Conservation (phyloP, 2,329 filamentous ascomycete genomes). For the Fusarium oxysporum region DNA sequence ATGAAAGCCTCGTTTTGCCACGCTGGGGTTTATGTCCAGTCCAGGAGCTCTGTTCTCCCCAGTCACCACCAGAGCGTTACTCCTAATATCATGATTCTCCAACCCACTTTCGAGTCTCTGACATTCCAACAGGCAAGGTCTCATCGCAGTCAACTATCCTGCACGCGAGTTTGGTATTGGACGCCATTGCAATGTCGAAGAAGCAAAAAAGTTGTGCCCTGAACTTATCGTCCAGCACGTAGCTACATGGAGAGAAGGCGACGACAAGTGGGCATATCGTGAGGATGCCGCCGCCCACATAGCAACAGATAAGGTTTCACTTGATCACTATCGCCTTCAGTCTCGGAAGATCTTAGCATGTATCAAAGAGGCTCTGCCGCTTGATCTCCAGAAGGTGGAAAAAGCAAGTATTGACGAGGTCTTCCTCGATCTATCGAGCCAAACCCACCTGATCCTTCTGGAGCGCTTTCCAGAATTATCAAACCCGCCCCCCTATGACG, state of each 20-base stretch:
- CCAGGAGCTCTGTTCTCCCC: background rate
- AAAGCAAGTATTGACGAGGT: conserved; percentile 97
- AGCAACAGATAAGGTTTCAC: conserved; percentile 88
- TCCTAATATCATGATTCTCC: background rate
- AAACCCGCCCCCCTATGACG: conserved; percentile 75
- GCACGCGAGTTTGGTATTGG: conserved; percentile 84
- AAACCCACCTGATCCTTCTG: conserved; percentile 81
- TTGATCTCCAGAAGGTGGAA: conserved; percentile 78
- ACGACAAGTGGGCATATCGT: conserved; percentile 91
- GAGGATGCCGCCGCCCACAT: conserved; percentile 84
- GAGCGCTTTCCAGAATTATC: conserved; percentile 80
- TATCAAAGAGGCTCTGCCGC: conserved; percentile 79
- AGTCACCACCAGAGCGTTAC: background rate
- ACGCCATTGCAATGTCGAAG: conserved; percentile 80
- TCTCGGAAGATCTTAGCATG: conserved; percentile 83
- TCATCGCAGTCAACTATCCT: conserved; percentile 97
- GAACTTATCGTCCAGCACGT: conserved; percentile 90
- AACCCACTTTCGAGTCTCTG: conserved; percentile 12
- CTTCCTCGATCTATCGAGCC: conserved; percentile 89
- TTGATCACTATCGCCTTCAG: conserved; percentile 91
- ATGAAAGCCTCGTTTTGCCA: conserved; percentile 1
- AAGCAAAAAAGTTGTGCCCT: conserved; percentile 89
- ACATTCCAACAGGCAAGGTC: conserved; percentile 72
- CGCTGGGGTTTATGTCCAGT: background rate
- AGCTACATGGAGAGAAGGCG: conserved; percentile 92